Conservation (phyloP, 352 stramenopile species). For the Phytopythium helicoides region DNA sequence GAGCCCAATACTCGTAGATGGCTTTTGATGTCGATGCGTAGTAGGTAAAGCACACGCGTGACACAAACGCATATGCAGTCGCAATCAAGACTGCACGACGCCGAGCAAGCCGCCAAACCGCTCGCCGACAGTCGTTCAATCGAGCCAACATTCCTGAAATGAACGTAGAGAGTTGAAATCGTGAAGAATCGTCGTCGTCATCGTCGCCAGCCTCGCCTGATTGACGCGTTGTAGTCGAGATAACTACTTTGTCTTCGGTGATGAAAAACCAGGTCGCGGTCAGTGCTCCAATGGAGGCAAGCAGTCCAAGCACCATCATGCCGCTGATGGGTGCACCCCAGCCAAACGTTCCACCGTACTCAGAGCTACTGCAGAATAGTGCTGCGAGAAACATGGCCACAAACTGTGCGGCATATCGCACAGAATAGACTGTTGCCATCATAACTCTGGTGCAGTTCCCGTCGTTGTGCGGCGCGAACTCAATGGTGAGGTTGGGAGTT, state of each 20-base stretch:
- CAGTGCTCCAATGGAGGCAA: conserved; percentile 18
- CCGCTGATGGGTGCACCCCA: conserved; percentile 44
- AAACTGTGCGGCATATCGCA: conserved; percentile 36
- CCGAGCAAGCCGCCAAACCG: conserved; percentile 35
- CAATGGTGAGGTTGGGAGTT: background rate
- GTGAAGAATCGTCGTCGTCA: background rate
- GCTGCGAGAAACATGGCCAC: conserved; percentile 38
- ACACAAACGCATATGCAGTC: conserved; percentile 40
- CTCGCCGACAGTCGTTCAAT: conserved; percentile 8
- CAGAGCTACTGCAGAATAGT: conserved; percentile 52
- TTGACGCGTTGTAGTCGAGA: background rate
- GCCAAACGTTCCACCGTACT: conserved; percentile 48
- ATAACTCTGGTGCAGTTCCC: conserved; percentile 7
- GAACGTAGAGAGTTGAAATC: background rate
- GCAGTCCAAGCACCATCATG: conserved; percentile 38
- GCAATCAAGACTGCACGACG: conserved; percentile 37
- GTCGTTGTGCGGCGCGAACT: background rate
- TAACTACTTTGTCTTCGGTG: conserved; percentile 18
- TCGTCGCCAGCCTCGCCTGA: too few relatives aligned
- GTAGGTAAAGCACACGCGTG: conserved; percentile 52
- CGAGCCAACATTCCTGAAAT: background rate
- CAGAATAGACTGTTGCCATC: conserved; percentile 39
- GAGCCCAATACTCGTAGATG: conserved; percentile 57
- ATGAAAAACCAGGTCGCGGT: conserved; percentile 35
- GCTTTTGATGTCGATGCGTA: conserved; percentile 55